phyloP scores from a whole-genome alignment of 257 asterid species.

The Petunia axillaris region DNA sequence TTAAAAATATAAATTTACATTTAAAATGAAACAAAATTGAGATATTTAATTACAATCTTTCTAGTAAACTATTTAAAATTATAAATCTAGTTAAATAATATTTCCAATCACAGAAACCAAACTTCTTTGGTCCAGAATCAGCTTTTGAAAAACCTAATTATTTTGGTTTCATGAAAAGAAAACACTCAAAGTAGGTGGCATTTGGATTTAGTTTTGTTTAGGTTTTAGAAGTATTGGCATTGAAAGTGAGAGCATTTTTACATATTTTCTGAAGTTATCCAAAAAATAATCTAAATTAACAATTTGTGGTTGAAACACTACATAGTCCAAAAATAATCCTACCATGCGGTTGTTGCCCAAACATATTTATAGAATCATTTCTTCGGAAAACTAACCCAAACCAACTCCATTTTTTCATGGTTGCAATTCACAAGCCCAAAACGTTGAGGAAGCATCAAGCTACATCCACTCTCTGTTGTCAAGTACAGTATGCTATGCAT shows the following conservation, averaged over 20 bases:
- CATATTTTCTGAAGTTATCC: conserved; percentile 17
- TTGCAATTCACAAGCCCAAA: not conserved
- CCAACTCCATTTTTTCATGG: not conserved
- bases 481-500: not conserved
- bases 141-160: not conserved
- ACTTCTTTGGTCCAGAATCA: not conserved
- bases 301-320: not conserved
- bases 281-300: not conserved
- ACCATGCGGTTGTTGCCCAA: conserved; percentile 7
- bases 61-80: no score
- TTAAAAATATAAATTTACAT: no score
- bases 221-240: not conserved
- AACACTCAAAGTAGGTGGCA: not conserved
- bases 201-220: not conserved
- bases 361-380: conserved; percentile 11
- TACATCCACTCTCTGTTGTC: not conserved
- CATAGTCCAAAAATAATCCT: conserved; percentile 1
- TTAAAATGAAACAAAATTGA: no score
- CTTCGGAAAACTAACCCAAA: not conserved
- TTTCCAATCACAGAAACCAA: not conserved
- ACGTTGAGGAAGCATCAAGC: not conserved
- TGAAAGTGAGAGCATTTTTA: conserved; percentile 16
- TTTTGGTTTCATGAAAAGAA: conserved; percentile 11
- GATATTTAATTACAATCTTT: no score
- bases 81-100: not conserved